A percentile compares a stretch with the other conserved stretches of the same genome.
Evolutionary conservation across 129 eudicot genomes (phyloP).

Genomic region (Flaveria brownii): DNA sequence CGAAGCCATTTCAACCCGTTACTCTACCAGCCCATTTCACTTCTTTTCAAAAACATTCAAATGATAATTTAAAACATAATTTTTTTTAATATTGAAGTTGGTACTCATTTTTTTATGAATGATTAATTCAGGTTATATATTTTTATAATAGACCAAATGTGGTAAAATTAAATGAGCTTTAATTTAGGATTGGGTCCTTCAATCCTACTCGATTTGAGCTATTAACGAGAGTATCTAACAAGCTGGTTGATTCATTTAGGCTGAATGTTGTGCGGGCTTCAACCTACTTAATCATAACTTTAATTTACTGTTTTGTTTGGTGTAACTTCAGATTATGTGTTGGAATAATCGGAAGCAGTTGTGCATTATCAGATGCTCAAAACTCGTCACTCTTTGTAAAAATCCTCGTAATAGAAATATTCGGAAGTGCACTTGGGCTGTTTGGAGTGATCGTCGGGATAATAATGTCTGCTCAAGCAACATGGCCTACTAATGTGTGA

Average conservation of each 20-base stretch:
- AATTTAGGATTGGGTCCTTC: too few species aligned
- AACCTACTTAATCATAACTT: background rate
- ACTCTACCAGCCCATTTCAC: background rate
- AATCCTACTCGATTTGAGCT: too few species aligned
- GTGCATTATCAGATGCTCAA: conserved; percentile 93
- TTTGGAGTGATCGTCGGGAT: conserved; percentile 99
- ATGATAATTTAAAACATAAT: too few species aligned
- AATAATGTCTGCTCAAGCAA: conserved; percentile 98
- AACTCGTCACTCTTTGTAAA: conserved; percentile 94
- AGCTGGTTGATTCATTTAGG: too few species aligned
- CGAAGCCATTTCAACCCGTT: background rate
- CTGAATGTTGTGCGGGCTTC: background rate
- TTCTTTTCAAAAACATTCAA: background rate
- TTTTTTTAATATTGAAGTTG: background rate
- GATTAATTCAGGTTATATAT: background rate
- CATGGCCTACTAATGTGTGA: conserved; percentile 77
- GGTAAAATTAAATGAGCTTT: background rate
- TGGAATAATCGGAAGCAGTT: conserved; percentile 96
- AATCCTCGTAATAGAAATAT: conserved; percentile 91
- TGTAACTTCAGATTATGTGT: conserved; percentile 65
- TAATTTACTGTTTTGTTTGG: background rate
- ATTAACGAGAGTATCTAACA: too few species aligned
- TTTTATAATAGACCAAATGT: background rate
- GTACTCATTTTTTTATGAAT: background rate
- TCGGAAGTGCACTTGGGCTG: conserved; percentile 94